Percentiles rank a stretch among this genome's conserved stretches.
Conservation (phyloP, 2,329 filamentous ascomycete genomes). For the Orbilia ellipsospora region DNA sequence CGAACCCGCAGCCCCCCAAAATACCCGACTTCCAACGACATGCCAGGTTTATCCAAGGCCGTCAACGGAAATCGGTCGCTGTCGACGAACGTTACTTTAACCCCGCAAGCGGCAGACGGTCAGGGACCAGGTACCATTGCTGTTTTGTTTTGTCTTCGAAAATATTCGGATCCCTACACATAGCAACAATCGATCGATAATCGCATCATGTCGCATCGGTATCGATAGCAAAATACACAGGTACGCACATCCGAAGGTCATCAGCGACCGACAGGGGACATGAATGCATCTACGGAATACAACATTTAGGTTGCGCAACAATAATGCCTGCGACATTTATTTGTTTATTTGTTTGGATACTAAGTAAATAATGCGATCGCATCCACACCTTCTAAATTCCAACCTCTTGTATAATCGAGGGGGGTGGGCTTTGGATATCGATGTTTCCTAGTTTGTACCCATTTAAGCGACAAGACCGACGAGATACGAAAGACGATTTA, state of each 20-base stretch:
- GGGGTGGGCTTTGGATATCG: neutral
- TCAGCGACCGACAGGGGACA: neutral
- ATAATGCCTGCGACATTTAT: neutral
- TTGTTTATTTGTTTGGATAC: slow-evolving; percentile 4
- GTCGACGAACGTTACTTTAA: neutral
- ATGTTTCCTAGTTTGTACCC: slow-evolving; percentile 1
- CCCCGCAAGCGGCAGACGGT: neutral
- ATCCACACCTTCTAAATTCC: neutral
- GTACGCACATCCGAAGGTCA: neutral
- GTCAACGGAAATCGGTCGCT: slow-evolving; percentile 9
- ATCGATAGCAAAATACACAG: slow-evolving; percentile 1
- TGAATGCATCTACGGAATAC: neutral
- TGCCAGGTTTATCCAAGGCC: neutral
- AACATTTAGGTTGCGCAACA: neutral
- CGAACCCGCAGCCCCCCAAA: slow-evolving; percentile 17
- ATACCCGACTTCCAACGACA: slow-evolving; percentile 2
- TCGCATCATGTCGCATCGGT: neutral
- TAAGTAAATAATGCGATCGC: slow-evolving; percentile 1
- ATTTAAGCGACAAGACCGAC: slow-evolving; percentile 10
- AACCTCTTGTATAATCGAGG: slow-evolving; percentile 1
- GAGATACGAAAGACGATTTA: slow-evolving; percentile 23
- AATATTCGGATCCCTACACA: neutral
- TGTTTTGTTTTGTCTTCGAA: slow-evolving; percentile 6
- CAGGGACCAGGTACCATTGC: neutral
- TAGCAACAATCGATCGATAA: slow-evolving; percentile 23